Evolutionary conservation across 495 filamentous ascomycete genomes (phyloP).

Genomic region (Clavariopsis aquatica): DNA sequence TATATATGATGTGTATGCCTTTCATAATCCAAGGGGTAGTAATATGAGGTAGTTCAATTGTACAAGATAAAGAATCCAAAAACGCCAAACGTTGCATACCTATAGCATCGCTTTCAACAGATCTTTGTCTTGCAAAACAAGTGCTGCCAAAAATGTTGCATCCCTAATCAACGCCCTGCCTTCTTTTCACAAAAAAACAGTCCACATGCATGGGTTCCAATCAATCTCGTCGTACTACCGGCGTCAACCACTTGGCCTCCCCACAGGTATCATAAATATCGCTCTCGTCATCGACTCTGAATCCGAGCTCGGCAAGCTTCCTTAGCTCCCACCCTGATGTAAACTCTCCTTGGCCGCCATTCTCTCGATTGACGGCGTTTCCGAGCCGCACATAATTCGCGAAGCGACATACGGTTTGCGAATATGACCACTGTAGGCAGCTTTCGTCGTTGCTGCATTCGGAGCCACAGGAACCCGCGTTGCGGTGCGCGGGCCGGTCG

Average conservation of each 20-base stretch:
- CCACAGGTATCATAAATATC: constrained; percentile 21
- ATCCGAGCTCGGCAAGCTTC: constrained; percentile 29
- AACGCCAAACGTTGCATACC: constrained; percentile 1
- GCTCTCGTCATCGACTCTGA: constrained; percentile 24
- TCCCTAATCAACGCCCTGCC: not conserved
- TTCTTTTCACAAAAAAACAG: not conserved
- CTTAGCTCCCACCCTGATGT: constrained; percentile 23
- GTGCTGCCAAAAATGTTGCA: not conserved
- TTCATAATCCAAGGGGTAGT: not conserved
- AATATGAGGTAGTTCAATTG: not conserved
- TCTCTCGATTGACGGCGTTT: constrained; percentile 23
- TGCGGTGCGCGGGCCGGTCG: constrained; percentile 23
- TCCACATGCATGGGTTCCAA: too few species aligned
- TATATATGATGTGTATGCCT: not conserved
- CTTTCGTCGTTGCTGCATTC: constrained; percentile 27
- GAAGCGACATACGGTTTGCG: constrained; percentile 26
- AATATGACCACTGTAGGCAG: constrained; percentile 35
- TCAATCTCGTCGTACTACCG: constrained; percentile 6
- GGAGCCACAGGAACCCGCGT: constrained; percentile 25
- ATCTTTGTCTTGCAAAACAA: not conserved
- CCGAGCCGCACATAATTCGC: constrained; percentile 28
- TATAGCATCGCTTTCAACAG: not conserved
- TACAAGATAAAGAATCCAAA: not conserved
- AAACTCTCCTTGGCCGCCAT: constrained; percentile 34
- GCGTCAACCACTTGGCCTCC: constrained; percentile 29